Conservation (phyloP, 371 early-diverging fungal genomes). For the Mucor mucedo region DNA sequence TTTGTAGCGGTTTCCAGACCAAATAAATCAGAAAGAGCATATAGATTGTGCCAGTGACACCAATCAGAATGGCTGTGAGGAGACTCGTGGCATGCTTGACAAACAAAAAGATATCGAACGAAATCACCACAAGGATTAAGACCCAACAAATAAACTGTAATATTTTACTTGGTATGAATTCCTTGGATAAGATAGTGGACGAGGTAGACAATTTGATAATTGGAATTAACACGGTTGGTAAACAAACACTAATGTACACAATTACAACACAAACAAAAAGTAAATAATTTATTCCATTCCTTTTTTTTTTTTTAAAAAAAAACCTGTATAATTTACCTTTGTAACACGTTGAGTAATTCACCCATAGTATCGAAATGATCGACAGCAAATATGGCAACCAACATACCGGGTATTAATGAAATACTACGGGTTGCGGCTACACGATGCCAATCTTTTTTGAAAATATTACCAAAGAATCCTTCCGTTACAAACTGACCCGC, state of each 20-base stretch:
- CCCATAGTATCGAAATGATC: constrained; percentile 70
- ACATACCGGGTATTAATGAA: constrained; percentile 70
- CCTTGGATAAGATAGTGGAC: constrained; percentile 44
- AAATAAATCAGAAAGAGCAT: constrained; percentile 30
- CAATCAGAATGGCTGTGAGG: constrained; percentile 19
- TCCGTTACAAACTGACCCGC: constrained; percentile 80
- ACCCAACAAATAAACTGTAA: constrained; percentile 32
- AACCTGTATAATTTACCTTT: constrained; percentile 30
- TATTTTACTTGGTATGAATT: constrained; percentile 45
- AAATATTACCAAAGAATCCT: constrained; percentile 67
- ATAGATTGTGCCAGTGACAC: constrained; percentile 17
- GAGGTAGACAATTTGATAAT: constrained; percentile 64
- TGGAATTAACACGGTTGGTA: constrained; percentile 76
- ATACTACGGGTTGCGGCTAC: constrained; percentile 65
- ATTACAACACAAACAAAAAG: neutral
- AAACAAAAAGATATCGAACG: constrained; percentile 56
- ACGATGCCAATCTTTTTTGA: constrained; percentile 73
- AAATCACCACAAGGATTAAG: constrained; percentile 48
- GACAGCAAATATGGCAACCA: constrained; percentile 67
- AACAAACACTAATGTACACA: constrained; percentile 51
- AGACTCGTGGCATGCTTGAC: constrained; percentile 37
- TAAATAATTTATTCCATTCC: neutral
- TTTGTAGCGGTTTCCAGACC: constrained; percentile 24
- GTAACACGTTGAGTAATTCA: constrained; percentile 69
- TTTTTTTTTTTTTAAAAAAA: neutral